A percentile compares a stretch with the other conserved stretches of the same genome.
These are phyloP conservation scores for Cytospora schulzeri DNA, from an alignment of 2,329 filamentous ascomycete genomes.

Conservation along the genomic window DNA sequence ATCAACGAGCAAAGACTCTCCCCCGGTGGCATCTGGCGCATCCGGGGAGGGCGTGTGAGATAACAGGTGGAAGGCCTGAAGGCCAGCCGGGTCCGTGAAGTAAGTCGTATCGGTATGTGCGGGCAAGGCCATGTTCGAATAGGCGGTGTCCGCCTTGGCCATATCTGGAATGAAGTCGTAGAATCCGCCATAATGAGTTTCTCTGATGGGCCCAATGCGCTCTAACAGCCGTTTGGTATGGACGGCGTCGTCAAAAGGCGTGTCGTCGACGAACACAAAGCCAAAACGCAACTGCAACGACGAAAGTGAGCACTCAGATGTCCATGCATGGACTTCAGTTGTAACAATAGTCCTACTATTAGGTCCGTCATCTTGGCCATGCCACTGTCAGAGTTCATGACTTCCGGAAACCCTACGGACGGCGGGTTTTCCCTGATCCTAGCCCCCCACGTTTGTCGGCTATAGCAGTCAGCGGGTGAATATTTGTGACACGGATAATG, in stretches of 20 bases:
- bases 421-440: slow-evolving; percentile 53
- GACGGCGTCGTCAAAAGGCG: slow-evolving; percentile 65
- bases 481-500: too few species aligned
- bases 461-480: slow-evolving; percentile 1
- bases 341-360: slow-evolving; percentile 53
- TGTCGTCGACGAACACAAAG: slow-evolving; percentile 74
- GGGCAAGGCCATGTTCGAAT: slow-evolving; percentile 80
- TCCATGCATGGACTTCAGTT: too few species aligned
- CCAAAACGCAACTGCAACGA: slow-evolving; percentile 64
- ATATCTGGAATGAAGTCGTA: slow-evolving; percentile 88
- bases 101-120: slow-evolving; percentile 96
- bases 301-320: neutral
- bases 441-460: slow-evolving; percentile 34
- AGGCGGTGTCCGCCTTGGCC: slow-evolving; percentile 85
- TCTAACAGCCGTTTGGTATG: slow-evolving; percentile 75
- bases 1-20: slow-evolving; percentile 81
- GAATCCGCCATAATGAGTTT: slow-evolving; percentile 84
- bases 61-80: slow-evolving; percentile 91
- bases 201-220: slow-evolving; percentile 81
- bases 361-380: slow-evolving; percentile 64
- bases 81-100: slow-evolving; percentile 86
- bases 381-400: slow-evolving; percentile 59
- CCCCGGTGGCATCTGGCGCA: slow-evolving; percentile 56
- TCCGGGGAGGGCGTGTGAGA: slow-evolving; percentile 66
- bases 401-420: slow-evolving; percentile 58